Evolutionary conservation across 148 eudicot genomes (phyloP).

Genomic region (Rhododendron ferrugineum): DNA sequence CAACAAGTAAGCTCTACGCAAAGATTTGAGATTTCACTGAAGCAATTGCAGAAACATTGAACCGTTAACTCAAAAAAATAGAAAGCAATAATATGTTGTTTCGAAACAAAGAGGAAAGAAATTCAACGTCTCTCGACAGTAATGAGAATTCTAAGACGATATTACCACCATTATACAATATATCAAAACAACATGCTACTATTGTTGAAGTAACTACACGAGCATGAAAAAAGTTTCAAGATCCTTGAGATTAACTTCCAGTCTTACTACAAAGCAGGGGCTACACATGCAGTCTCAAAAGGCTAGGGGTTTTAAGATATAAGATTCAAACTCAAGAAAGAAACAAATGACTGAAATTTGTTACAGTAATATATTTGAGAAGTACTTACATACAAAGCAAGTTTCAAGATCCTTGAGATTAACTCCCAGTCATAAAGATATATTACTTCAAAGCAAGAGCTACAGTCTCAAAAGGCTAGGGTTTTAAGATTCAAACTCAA

Average conservation of each 20-base stretch:
- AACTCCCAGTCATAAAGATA: background rate
- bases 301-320: background rate
- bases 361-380: background rate
- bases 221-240: background rate
- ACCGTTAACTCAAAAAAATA: background rate
- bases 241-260: background rate
- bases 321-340: background rate
- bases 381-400: background rate
- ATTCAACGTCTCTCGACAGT: background rate
- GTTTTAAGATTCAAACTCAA: background rate
- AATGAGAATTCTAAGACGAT: background rate
- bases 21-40: background rate
- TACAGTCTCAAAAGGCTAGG: background rate
- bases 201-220: background rate
- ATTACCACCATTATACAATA: background rate
- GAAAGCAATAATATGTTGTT: background rate
- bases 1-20: background rate
- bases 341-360: background rate
- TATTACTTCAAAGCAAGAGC: background rate
- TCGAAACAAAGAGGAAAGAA: background rate
- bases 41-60: background rate
- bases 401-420: background rate
- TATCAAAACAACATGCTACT: background rate
- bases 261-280: background rate
- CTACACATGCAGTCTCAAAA: background rate